Conservation (phyloP, 2,329 filamentous ascomycete species). For the Penicillium janthinellum region DNA sequence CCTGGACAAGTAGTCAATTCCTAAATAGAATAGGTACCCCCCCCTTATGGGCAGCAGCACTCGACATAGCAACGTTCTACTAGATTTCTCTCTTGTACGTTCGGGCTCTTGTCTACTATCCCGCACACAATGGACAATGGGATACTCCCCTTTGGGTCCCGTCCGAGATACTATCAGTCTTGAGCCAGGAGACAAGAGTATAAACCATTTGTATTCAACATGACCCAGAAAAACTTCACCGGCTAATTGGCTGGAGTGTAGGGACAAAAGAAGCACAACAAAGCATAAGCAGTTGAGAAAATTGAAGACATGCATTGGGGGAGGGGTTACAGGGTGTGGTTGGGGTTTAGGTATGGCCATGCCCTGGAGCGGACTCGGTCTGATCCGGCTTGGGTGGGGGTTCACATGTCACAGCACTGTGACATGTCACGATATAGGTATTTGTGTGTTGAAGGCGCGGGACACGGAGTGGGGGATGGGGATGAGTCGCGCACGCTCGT, state of each 20-base stretch:
- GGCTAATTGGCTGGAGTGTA: constrained; percentile 19
- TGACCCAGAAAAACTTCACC: constrained; percentile 14
- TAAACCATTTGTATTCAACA: constrained; percentile 9
- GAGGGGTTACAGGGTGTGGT: neutral
- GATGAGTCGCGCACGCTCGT: neutral
- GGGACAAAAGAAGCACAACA: constrained; percentile 3
- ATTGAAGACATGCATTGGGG: constrained; percentile 14
- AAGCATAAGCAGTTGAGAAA: neutral
- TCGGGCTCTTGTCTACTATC: too few relatives aligned
- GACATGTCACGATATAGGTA: neutral
- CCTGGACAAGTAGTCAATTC: too few relatives aligned
- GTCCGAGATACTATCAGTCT: too few relatives aligned
- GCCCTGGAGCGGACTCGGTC: neutral
- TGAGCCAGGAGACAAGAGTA: neutral
- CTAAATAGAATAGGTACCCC: neutral
- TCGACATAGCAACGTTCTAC: neutral
- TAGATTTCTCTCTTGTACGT: neutral
- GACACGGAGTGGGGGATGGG: neutral
- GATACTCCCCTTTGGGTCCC: too few relatives aligned
- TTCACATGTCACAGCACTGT: neutral
- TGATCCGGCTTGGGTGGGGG: neutral
- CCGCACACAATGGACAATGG: too few relatives aligned
- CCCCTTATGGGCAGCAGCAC: neutral
- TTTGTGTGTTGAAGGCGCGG: constrained; percentile 1
- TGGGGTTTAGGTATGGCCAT: neutral